Evolutionary conservation across 78 protist genomes (phyloP).

Genomic region (Dictyostelium firmibasis): DNA sequence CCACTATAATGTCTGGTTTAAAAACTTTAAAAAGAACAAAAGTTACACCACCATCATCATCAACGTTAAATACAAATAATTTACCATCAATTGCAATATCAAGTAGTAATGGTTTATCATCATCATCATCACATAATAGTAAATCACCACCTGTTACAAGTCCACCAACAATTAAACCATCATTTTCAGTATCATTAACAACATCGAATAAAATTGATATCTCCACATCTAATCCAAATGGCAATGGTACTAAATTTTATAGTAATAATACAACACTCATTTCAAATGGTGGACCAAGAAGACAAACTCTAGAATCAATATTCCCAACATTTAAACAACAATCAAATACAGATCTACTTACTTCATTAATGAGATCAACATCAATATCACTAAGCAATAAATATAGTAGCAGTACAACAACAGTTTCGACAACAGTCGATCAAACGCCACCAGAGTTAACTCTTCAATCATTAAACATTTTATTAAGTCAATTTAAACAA

Average conservation of each 20-base stretch:
- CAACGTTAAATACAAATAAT: background rate
- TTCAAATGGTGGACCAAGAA: background rate
- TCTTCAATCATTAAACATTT: background rate
- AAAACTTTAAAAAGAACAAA: background rate
- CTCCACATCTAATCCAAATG: background rate
- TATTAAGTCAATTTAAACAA: constrained; percentile 19
- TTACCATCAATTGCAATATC: background rate
- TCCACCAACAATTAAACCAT: background rate
- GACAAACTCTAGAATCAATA: constrained; percentile 6
- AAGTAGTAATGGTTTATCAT: background rate
- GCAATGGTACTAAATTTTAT: background rate
- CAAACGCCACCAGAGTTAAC: background rate
- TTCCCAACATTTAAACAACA: constrained; percentile 7
- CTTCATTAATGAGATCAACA: background rate
- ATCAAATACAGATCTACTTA: constrained; percentile 8
- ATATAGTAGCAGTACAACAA: background rate
- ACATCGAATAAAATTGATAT: background rate
- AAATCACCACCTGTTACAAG: background rate
- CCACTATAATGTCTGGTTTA: background rate
- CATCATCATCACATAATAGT: background rate
- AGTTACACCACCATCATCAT: background rate
- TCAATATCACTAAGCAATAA: background rate
- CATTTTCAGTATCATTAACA: constrained; percentile 7
- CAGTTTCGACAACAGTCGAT: background rate
- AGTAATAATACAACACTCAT: background rate